phyloP scores from a whole-genome alignment of 345 rosid species.

The Heritiera fomes region DNA sequence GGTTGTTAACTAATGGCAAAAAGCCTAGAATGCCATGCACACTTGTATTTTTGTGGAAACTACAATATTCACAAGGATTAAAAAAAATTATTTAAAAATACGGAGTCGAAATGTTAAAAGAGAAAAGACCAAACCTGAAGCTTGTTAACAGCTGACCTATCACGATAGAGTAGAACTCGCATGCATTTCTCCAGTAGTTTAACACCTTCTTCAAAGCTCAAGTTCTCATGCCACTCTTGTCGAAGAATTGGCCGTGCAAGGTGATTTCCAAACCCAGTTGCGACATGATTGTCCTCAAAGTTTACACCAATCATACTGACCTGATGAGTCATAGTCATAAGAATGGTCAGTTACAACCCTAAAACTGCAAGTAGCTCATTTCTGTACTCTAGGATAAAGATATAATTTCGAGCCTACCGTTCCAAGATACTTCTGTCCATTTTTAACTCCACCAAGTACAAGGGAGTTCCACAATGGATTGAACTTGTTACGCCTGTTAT shows the following conservation, averaged over 20 bases:
- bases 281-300: slow-evolving; percentile 89
- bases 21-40: neutral
- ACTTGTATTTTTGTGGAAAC: neutral
- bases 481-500: slow-evolving; percentile 93
- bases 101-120: neutral
- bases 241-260: slow-evolving; percentile 96
- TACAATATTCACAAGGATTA: neutral
- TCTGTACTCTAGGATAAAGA: neutral
- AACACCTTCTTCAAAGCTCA: slow-evolving; percentile 93
- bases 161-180: slow-evolving; percentile 97
- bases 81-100: neutral
- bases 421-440: slow-evolving; percentile 93
- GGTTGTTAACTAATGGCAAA: neutral
- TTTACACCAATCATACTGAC: slow-evolving; percentile 93
- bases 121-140: slow-evolving; percentile 63
- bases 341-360: slow-evolving; percentile 15
- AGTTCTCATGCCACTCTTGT: slow-evolving; percentile 83
- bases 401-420: slow-evolving; percentile 48
- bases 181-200: slow-evolving; percentile 91
- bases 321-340: slow-evolving; percentile 36
- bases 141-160: slow-evolving; percentile 94
- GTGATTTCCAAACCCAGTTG: slow-evolving; percentile 98
- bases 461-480: slow-evolving; percentile 97
- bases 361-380: slow-evolving; percentile 10
- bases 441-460: slow-evolving; percentile 94